Percentiles rank a stretch among this genome's conserved stretches.
Conservation (phyloP, 805 yeast genomes). For the Spencermartinsiella europaea region DNA sequence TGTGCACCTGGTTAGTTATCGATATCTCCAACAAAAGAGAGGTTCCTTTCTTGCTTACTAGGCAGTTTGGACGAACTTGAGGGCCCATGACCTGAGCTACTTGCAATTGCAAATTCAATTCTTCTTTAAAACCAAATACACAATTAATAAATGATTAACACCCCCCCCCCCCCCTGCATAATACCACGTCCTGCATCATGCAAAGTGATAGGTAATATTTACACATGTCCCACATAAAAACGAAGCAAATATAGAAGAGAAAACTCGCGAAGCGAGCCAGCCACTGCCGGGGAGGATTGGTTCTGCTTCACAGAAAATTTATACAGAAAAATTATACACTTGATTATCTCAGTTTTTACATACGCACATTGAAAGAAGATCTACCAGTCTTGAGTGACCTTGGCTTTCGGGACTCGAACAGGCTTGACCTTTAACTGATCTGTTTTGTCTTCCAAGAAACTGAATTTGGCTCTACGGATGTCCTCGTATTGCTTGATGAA, state of each 20-base stretch:
- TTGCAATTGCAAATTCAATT: neutral
- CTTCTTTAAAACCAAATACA: neutral
- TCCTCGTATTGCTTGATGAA: conserved; percentile 70
- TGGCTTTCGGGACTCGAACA: conserved; percentile 17
- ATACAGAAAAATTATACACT: no score
- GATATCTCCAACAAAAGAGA: neutral
- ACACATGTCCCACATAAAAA: neutral
- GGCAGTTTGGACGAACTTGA: neutral
- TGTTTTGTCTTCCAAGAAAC: conserved; percentile 91
- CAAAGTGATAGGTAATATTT: neutral
- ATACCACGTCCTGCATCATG: neutral
- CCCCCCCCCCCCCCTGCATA: no score
- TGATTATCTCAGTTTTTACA: no score
- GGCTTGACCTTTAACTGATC: conserved; percentile 53
- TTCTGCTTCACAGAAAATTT: no score
- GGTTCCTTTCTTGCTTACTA: neutral
- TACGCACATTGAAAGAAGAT: neutral
- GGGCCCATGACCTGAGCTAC: neutral
- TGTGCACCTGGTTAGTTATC: neutral
- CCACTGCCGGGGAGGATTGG: no score
- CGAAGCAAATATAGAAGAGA: neutral
- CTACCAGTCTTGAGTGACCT: conserved; percentile 14
- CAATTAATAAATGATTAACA: neutral
- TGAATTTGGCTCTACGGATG: conserved; percentile 69
- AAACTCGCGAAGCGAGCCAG: no score